A percentile compares a stretch with the other conserved stretches of the same genome.
Conservation (phyloP, 2,329 filamentous ascomycete species). For the Arachnopeziza araneosa region DNA sequence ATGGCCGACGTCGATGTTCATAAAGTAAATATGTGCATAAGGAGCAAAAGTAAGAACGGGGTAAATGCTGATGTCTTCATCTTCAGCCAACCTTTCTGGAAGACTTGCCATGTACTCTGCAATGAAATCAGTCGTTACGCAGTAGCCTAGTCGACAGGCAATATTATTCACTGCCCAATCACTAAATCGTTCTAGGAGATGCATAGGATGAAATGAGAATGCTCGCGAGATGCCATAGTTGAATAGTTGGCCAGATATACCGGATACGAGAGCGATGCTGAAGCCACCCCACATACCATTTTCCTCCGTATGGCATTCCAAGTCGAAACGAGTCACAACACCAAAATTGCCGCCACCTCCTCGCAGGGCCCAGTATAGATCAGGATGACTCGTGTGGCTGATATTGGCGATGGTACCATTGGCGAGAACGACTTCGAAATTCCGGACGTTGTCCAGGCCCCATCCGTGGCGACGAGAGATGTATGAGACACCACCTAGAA, state of each 20-base stretch:
- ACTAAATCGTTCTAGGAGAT: neutral
- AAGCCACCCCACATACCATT: slow-evolving; percentile 17
- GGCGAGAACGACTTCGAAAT: slow-evolving; percentile 33
- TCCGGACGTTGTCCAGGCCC: slow-evolving; percentile 19
- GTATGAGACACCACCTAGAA: slow-evolving; percentile 19
- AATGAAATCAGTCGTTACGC: neutral
- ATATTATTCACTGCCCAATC: neutral
- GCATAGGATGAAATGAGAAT: neutral
- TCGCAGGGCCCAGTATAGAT: slow-evolving; percentile 41
- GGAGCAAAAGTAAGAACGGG: neutral
- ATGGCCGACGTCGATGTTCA: neutral
- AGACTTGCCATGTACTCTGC: neutral
- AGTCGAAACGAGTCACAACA: slow-evolving; percentile 32
- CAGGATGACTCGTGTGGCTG: slow-evolving; percentile 37
- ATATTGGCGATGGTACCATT: slow-evolving; percentile 43
- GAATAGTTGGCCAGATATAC: neutral
- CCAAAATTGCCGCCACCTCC: slow-evolving; percentile 35
- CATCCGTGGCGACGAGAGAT: slow-evolving; percentile 15
- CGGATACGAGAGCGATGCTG: slow-evolving; percentile 3
- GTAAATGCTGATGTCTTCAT: neutral
- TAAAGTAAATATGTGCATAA: neutral
- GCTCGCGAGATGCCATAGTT: neutral
- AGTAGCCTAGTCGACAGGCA: neutral
- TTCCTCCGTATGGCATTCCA: slow-evolving; percentile 8
- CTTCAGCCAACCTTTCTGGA: neutral